Percentiles rank a stretch among this genome's conserved stretches.
These are phyloP conservation scores for Eucalyptus erythrocorys DNA, from an alignment of 345 rosid genomes.

Conservation along the genomic window DNA sequence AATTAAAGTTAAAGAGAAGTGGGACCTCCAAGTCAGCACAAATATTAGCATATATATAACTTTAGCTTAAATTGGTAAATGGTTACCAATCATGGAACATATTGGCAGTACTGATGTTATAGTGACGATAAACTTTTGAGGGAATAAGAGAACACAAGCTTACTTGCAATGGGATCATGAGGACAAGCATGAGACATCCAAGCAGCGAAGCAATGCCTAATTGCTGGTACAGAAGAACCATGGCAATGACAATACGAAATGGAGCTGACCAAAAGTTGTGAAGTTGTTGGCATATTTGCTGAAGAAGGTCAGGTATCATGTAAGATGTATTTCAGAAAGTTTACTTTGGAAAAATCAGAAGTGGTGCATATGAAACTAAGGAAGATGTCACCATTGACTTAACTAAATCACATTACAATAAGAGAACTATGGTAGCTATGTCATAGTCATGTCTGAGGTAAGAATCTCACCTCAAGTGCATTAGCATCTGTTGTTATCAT, in stretches of 20 bases:
- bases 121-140: not conserved
- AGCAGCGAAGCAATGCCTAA: slow-evolving; percentile 84
- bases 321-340: not conserved
- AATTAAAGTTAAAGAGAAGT: not conserved
- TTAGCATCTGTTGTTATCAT: slow-evolving; percentile 94
- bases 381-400: not conserved
- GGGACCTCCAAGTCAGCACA: not conserved
- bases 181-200: slow-evolving; percentile 68
- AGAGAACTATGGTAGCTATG: not conserved
- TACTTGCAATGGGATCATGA: slow-evolving; percentile 82
- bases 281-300: slow-evolving; percentile 83
- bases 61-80: not conserved
- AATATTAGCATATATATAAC: not conserved
- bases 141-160: not conserved
- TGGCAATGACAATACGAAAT: slow-evolving; percentile 64
- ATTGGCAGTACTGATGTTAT: not conserved
- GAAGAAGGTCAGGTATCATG: slow-evolving; percentile 1
- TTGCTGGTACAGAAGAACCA: slow-evolving; percentile 86
- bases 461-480: slow-evolving; percentile 61
- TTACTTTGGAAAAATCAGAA: not conserved
- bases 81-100: not conserved
- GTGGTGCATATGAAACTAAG: not conserved
- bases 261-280: slow-evolving; percentile 97
- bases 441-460: not conserved
- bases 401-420: not conserved